Evolutionary conservation across 768 basidiomycete species (phyloP).

Genomic region (Phanerochaete carnosa): DNA sequence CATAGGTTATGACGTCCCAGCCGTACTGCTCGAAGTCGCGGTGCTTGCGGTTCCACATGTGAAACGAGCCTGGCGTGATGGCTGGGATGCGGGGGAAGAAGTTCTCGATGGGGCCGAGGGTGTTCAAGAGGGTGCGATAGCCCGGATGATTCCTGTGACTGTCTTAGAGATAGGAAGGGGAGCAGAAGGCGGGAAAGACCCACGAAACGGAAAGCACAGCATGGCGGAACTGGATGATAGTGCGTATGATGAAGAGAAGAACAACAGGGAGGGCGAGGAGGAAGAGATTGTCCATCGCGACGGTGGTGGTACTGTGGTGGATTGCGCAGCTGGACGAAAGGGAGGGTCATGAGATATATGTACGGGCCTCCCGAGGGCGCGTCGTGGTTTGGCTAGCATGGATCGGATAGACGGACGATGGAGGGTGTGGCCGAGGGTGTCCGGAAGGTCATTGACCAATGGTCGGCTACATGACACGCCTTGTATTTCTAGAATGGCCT

Average conservation of each 20-base stretch:
- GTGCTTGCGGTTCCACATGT: constrained; percentile 19
- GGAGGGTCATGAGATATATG: not conserved
- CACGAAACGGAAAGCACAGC: constrained; percentile 19
- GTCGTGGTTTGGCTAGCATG: not conserved
- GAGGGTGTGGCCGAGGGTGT: not conserved
- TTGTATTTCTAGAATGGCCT: too few relatives aligned
- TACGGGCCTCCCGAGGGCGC: too few relatives aligned
- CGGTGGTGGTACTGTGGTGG: not conserved
- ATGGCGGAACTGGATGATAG: constrained; percentile 13
- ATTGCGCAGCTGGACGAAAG: not conserved
- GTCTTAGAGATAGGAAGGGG: not conserved
- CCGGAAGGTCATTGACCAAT: too few relatives aligned
- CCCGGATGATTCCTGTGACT: constrained; percentile 10
- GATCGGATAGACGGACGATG: not conserved
- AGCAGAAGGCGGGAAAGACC: constrained; percentile 1
- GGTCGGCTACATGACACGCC: too few relatives aligned
- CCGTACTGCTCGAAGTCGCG: constrained; percentile 18
- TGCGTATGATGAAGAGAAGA: constrained; percentile 13
- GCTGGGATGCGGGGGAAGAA: constrained; percentile 16
- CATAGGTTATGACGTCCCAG: constrained; percentile 23
- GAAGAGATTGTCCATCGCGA: not conserved
- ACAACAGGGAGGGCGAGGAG: constrained; percentile 12
- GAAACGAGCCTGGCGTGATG: constrained; percentile 17
- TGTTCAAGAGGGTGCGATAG: constrained; percentile 8
- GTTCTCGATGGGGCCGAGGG: constrained; percentile 13